Conservation (phyloP, 306 rosid genomes). For the Trifolium subterraneum region DNA sequence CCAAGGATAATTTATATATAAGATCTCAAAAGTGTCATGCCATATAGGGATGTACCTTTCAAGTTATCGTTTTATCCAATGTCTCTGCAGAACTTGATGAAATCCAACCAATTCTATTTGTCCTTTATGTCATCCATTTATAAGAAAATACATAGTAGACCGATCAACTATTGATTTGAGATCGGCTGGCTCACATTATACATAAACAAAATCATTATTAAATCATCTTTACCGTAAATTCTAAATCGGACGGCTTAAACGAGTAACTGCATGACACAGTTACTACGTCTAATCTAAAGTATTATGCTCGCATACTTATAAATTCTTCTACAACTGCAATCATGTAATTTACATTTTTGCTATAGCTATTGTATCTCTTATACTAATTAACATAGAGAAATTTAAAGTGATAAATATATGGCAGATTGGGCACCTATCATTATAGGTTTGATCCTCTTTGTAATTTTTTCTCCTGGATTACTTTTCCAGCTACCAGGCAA, state of each 20-base stretch:
- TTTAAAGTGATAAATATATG: constrained; percentile 37
- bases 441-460: constrained; percentile 66
- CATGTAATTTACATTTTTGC: constrained; percentile 4
- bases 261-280: too few species aligned
- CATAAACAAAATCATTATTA: background rate
- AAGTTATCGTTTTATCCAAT: constrained; percentile 39
- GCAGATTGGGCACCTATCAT: constrained; percentile 85
- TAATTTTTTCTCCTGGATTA: constrained; percentile 71
- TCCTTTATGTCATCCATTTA: constrained; percentile 21
- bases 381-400: background rate
- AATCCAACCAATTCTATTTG: constrained; percentile 29
- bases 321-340: constrained; percentile 13
- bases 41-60: constrained; percentile 13
- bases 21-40: background rate
- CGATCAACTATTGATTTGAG: background rate
- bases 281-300: too few species aligned
- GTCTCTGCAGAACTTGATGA: constrained; percentile 39
- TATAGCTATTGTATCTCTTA: constrained; percentile 4
- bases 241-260: background rate
- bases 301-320: constrained; percentile 8
- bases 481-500: constrained; percentile 84
- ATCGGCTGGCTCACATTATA: background rate
- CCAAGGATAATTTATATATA: background rate
- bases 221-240: background rate
- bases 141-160: too few species aligned